Evolutionary conservation across 768 basidiomycete species (phyloP), one percentile per base, ranked within the genome.

Genomic region (Mycena rosella): DNA sequence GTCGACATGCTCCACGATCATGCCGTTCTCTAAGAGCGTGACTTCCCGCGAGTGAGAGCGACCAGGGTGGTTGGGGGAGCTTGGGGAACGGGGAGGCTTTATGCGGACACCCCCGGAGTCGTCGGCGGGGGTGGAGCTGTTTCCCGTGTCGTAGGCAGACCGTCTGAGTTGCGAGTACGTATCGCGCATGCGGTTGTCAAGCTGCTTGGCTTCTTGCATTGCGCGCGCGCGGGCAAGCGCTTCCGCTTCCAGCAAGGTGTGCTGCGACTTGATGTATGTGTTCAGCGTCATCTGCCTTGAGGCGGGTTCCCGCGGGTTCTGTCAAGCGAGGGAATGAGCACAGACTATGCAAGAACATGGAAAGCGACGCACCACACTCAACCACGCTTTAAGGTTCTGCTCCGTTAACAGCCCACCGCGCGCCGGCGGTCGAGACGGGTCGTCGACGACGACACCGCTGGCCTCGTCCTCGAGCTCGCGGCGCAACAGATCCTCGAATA

Each of bases 251-350:
- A 98, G 86, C 44, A 97, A 81, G 14, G 87, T 85, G 65, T 89
- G 86, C 74, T 99, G 97, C 2, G 92, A 83, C 73, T 89, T 90
- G 77, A 99, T 89, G 77, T 96, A 99, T 3, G 82, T 82, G 63
- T 91, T 88, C 8, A 99, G 81, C 4, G 94, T 94, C 72, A 93
- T 91, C 74, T 93, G 92, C 40, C 93, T 89, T 38, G 96, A 91
- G 5, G 91, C 85, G 15, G 96, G 94, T 71, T 98, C 96, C 55
- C 93, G 90, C 15, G 95, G 95, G 76, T 95, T 98, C 97, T 99
- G 71, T 22, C 11, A 36, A 47, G 27, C 26, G n/a, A n/a, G n/a
- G n/a, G n/a, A 38, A 65, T 60, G 49, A 69, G 55, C 4, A 40
- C 7, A 44, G 20, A 17, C 7, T 2, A 32, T 75, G 22, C 74